Conservation (phyloP, 2,329 filamentous ascomycete genomes). For the Penicillium sp. region DNA sequence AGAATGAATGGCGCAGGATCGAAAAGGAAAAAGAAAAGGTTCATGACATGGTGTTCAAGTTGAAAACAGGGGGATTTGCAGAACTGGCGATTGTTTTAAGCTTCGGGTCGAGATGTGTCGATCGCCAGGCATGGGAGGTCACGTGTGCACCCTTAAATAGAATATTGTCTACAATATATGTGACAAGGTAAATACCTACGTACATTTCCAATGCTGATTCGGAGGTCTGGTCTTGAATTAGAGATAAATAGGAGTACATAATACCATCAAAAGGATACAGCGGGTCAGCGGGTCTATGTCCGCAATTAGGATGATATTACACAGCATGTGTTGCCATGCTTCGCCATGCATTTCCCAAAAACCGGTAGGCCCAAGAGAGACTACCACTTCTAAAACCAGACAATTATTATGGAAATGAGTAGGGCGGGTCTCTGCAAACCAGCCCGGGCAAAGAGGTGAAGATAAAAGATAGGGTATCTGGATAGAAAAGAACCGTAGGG, state of each 20-base stretch:
- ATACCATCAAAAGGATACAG: neutral
- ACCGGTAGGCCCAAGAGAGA: neutral
- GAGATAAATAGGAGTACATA: constrained; percentile 14
- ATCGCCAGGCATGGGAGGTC: constrained; percentile 2
- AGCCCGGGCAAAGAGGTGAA: neutral
- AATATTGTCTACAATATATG: neutral
- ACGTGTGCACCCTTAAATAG: neutral
- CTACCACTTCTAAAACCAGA: neutral
- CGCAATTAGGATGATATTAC: neutral
- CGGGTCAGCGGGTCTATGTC: neutral
- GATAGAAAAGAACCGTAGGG: constrained; percentile 1
- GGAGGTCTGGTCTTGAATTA: constrained; percentile 6
- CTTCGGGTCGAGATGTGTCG: constrained; percentile 8
- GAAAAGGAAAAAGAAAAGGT: neutral
- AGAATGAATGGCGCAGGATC: neutral
- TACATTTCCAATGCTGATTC: neutral
- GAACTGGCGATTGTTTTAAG: constrained; percentile 2
- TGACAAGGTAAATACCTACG: neutral
- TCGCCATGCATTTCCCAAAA: neutral
- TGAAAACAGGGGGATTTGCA: constrained; percentile 8
- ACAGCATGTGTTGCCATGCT: neutral
- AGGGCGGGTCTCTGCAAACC: neutral
- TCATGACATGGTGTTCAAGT: constrained; percentile 3
- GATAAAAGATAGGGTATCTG: constrained; percentile 3
- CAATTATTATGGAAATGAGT: neutral